Evolutionary conservation across 129 eudicot genomes (phyloP), one percentile per base, ranked within the genome.

Genomic region (Heracleum sosnowskyi): DNA sequence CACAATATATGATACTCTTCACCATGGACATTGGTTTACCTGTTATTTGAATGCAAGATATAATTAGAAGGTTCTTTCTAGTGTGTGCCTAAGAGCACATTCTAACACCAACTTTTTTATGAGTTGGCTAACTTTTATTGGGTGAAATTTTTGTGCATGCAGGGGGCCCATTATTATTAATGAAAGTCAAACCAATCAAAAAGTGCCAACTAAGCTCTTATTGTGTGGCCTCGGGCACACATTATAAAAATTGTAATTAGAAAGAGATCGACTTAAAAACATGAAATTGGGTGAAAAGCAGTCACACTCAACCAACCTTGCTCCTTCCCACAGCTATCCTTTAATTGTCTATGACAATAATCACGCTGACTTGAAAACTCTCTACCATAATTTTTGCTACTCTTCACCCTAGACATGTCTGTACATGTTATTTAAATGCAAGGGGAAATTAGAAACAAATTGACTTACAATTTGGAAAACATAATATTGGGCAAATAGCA

Each of bases 371-470:
- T 17, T 24, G 24, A 49, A 17, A 49, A 10, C 31, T 51, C 78
- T 70, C 4, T 57, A 41, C 11, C 74, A 35, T 55, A 13, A 11
- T 77, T 82, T 73, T 68, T 71, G 45, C 34, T 31, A 15, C 33
- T 70, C 41, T 68, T 68, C 34, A 2, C 55, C 51, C 31, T 41
- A n/a, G 71, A 78, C 70, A 46, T 46, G 77, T 34, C 78, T 35
- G 44, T 39, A 75, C 18, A 60, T 64, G 45, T 33, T 11, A 60
- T 17, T 49, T 18, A 8, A 49, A 49, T 5, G 57, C 24, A 49
- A 17, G 7, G 20, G 53, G 0, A 49, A 16, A 18, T 49, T 49
- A 4, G 24, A 1, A 49, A 49, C 24, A 49, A 24, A 46, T 3
- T 49, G 24, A 17, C 24, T 49, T 49, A 17, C 24, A 18, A 16